Percentiles rank a stretch among this genome's conserved stretches.
Evolutionary conservation across 1,284 basidiomycete species (phyloP).

Genomic region (Cerioporus squamosus): DNA sequence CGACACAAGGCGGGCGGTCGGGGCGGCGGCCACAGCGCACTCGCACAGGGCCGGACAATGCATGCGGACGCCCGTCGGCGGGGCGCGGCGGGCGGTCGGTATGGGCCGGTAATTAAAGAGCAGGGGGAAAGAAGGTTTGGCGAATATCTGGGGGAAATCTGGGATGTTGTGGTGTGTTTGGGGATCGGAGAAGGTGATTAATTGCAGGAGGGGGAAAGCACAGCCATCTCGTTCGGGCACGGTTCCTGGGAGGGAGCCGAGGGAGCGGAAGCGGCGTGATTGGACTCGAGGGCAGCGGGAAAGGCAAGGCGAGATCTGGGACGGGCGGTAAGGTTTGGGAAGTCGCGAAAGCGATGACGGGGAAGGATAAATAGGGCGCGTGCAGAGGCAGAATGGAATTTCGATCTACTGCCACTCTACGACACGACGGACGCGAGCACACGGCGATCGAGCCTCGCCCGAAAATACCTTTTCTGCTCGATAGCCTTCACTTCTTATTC

Average conservation of each 20-base stretch:
- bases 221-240: constrained; percentile 25
- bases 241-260: constrained; percentile 23
- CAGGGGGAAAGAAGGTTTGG: constrained; percentile 17
- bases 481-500: constrained; percentile 10
- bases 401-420: constrained; percentile 26
- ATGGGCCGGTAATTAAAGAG: constrained; percentile 21
- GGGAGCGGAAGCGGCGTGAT: constrained; percentile 24
- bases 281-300: constrained; percentile 23
- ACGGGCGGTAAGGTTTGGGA: constrained; percentile 17
- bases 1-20: too few relatives aligned
- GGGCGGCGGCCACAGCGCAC: too few relatives aligned
- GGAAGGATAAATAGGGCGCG: constrained; percentile 28
- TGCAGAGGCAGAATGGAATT: constrained; percentile 21
- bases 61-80: constrained; percentile 10
- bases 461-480: constrained; percentile 16
- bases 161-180: constrained; percentile 16
- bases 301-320: constrained; percentile 23
- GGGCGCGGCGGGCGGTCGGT: constrained; percentile 21
- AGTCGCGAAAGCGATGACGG: constrained; percentile 24
- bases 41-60: not conserved
- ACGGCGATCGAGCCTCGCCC: constrained; percentile 19
- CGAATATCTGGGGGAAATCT: constrained; percentile 15
- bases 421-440: constrained; percentile 22
- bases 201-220: constrained; percentile 25
- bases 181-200: constrained; percentile 28